Percentiles rank a stretch among this genome's conserved stretches.
Evolutionary conservation across 225 moss, liverwort and hornwort species (phyloP).

Genomic region (Physcomitrium patens): DNA sequence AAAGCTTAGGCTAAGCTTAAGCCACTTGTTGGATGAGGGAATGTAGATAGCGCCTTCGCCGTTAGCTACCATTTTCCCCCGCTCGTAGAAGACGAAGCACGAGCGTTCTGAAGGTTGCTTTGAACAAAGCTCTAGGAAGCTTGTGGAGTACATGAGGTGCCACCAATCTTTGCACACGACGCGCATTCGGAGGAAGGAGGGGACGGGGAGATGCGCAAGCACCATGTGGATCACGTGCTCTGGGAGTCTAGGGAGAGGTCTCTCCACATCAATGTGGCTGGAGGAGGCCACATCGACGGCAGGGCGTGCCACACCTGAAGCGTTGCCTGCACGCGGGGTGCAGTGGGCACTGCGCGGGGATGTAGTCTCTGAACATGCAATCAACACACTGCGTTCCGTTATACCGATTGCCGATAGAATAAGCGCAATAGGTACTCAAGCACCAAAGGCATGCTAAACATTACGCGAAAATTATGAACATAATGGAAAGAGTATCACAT

Average conservation of each 20-base stretch:
- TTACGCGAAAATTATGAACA: too few species aligned
- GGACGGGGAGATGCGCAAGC: conserved; percentile 25
- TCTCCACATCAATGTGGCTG: conserved; percentile 4
- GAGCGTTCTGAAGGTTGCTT: conserved; percentile 19
- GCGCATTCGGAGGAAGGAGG: conserved; percentile 29
- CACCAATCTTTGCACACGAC: conserved; percentile 27
- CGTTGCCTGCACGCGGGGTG: conserved; percentile 17
- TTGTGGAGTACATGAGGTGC: conserved; percentile 30
- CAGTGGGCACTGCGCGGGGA: neutral
- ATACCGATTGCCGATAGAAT: neutral
- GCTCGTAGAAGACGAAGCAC: conserved; percentile 20
- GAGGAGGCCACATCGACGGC: conserved; percentile 3
- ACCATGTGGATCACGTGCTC: conserved; percentile 26
- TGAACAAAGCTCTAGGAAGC: conserved; percentile 25
- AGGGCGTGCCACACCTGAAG: conserved; percentile 9
- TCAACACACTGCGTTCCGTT: neutral
- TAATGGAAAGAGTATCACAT: too few species aligned
- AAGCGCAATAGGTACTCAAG: neutral
- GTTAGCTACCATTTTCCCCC: conserved; percentile 27
- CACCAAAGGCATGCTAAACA: too few species aligned
- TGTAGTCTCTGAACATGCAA: neutral
- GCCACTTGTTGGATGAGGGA: conserved; percentile 27
- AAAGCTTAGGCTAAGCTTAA: conserved; percentile 27
- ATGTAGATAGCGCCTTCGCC: conserved; percentile 19
- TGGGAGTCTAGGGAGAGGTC: conserved; percentile 16